Evolutionary conservation across 352 stramenopile species (phyloP).

Genomic region (Aphanomyces astaci): DNA sequence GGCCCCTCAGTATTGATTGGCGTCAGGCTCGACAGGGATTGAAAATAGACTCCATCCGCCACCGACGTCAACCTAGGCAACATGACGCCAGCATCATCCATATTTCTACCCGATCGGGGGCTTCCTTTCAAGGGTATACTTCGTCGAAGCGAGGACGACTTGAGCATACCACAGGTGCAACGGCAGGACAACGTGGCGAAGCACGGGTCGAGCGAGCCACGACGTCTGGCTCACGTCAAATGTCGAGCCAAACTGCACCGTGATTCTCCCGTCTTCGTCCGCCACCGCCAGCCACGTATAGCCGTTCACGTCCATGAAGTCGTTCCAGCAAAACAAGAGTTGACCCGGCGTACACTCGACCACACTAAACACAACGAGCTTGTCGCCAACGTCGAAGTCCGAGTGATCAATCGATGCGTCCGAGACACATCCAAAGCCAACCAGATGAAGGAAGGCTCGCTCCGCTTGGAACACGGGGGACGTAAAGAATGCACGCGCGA

Average conservation of each 20-base stretch:
- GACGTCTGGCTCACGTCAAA: neutral
- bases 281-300: conserved; percentile 8
- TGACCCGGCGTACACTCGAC: conserved; percentile 14
- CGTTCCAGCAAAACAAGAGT: conserved; percentile 6
- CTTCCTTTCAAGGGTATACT: neutral
- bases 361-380: conserved; percentile 14
- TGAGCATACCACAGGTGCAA: conserved; percentile 14
- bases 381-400: neutral
- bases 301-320: neutral
- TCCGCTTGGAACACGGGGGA: conserved; percentile 22
- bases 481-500: conserved; percentile 4
- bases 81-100: too few species aligned
- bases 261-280: conserved; percentile 2
- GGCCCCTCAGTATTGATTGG: too few species aligned
- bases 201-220: too few species aligned
- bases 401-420: neutral
- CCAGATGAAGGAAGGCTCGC: neutral
- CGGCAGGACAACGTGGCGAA: neutral
- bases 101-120: too few species aligned
- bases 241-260: conserved; percentile 7
- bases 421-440: conserved; percentile 9
- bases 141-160: conserved; percentile 8
- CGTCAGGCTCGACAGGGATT: too few species aligned
- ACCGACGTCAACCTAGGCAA: too few species aligned
- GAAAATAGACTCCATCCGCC: too few species aligned